phyloP scores from a whole-genome alignment of 345 rosid species.

The Xanthoceras sorbifolium region DNA sequence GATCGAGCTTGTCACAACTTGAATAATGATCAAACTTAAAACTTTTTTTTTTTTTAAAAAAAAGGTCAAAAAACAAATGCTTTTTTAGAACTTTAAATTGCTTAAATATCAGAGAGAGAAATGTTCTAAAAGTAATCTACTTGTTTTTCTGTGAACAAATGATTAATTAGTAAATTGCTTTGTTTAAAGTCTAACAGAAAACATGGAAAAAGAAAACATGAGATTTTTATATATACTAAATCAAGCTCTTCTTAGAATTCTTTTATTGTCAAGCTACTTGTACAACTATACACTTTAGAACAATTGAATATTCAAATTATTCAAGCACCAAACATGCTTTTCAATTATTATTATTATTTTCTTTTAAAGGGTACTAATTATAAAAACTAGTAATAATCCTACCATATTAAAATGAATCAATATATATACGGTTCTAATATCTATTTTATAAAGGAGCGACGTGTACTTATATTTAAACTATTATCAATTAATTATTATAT shows the following conservation, averaged over 20 bases:
- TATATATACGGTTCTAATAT: too few species aligned
- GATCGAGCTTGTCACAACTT: not conserved
- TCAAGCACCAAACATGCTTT: not conserved
- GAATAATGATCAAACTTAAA: not conserved
- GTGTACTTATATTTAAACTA: not conserved
- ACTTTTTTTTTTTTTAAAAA: too few species aligned
- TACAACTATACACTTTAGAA: not conserved
- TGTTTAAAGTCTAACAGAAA: not conserved
- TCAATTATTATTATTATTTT: too few species aligned
- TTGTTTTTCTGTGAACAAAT: not conserved
- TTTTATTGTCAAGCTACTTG: not conserved
- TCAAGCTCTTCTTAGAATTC: not conserved
- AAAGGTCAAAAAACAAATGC: slow-evolving; percentile 10
- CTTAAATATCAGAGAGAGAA: slow-evolving; percentile 4
- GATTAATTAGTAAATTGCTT: not conserved
- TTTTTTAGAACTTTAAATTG: not conserved
- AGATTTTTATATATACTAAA: not conserved
- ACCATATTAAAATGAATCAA: too few species aligned
- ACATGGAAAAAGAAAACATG: not conserved
- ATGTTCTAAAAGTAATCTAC: not conserved
- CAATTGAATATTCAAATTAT: not conserved
- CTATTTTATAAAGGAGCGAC: too few species aligned
- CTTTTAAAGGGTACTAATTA: too few species aligned
- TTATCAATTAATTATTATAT: too few species aligned
- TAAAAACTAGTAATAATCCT: not conserved